Evolutionary conservation across 2,329 filamentous ascomycete species (phyloP).

Genomic region (Westerdykella sp.): DNA sequence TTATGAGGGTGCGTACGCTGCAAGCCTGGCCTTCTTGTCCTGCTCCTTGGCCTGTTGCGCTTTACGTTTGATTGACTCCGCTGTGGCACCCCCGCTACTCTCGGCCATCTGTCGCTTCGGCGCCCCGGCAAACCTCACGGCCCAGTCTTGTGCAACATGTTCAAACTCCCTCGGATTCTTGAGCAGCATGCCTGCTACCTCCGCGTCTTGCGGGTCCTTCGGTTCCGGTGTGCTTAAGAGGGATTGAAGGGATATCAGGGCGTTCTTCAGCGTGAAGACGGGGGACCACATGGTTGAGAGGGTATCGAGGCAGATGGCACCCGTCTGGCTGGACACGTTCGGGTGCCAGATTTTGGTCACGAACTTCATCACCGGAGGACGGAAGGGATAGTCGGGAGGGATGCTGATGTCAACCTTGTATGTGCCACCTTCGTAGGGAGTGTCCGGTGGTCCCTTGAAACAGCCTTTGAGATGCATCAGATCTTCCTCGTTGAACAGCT

Average conservation of each 20-base stretch:
- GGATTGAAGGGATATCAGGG: conserved; percentile 85
- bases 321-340: conserved; percentile 90
- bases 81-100: conserved; percentile 48
- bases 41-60: conserved; percentile 51
- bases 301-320: conserved; percentile 94
- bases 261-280: conserved; percentile 92
- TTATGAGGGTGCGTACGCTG: conserved; percentile 42
- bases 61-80: conserved; percentile 50
- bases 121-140: conserved; percentile 74
- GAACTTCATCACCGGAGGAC: conserved; percentile 85
- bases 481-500: conserved; percentile 58
- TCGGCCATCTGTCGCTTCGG: conserved; percentile 53
- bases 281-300: conserved; percentile 88
- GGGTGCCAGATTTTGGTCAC: conserved; percentile 95
- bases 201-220: conserved; percentile 92
- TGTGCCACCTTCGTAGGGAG: conserved; percentile 82
- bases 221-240: conserved; percentile 91
- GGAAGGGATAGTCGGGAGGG: conserved; percentile 85
- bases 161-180: conserved; percentile 73
- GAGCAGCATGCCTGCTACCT: conserved; percentile 87
- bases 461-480: conserved; percentile 76
- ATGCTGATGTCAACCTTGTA: conserved; percentile 82
- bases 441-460: conserved; percentile 83
- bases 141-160: conserved; percentile 82
- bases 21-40: conserved; percentile 52